A percentile compares a stretch with the other conserved stretches of the same genome.
phyloP scores from a whole-genome alignment of 1,284 basidiomycete genomes.

The Heterobasidion annosum region DNA sequence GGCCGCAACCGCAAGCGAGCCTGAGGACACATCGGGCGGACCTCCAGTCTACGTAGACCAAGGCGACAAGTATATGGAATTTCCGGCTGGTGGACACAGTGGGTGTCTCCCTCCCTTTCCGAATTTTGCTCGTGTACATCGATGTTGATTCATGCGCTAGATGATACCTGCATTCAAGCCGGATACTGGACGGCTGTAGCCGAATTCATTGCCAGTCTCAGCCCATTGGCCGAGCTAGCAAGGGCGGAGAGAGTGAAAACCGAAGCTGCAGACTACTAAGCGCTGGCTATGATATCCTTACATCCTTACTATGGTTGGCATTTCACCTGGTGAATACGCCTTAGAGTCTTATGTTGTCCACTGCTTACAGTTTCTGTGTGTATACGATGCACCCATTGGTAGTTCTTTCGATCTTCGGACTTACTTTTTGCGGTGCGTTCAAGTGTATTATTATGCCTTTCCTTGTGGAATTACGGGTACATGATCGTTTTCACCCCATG shows the following conservation, averaged over 20 bases:
- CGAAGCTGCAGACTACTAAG: too few relatives aligned
- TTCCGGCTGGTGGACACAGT: conserved; percentile 20
- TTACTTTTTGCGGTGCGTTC: too few relatives aligned
- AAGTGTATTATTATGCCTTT: too few relatives aligned
- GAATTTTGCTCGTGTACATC: not conserved
- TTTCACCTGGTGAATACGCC: too few relatives aligned
- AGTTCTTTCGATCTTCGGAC: too few relatives aligned
- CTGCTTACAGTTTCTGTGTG: too few relatives aligned
- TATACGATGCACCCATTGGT: too few relatives aligned
- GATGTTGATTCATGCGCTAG: conserved; percentile 9
- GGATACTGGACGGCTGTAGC: conserved; percentile 24
- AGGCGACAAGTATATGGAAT: conserved; percentile 17
- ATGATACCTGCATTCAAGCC: conserved; percentile 26
- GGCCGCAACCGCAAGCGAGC: not conserved
- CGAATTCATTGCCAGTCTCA: conserved; percentile 18
- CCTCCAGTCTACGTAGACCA: conserved; percentile 4
- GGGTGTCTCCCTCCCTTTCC: conserved; percentile 7
- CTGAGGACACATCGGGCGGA: not conserved
- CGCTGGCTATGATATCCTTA: too few relatives aligned
- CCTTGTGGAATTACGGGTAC: too few relatives aligned
- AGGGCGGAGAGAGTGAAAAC: not conserved
- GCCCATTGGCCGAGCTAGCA: not conserved
- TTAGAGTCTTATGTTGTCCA: too few relatives aligned
- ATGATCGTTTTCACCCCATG: too few relatives aligned
- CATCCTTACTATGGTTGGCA: too few relatives aligned